Base-by-base conservation (phyloP, 192 early-diverging fungal genomes). In the Cetraspora pellucida region DNA sequence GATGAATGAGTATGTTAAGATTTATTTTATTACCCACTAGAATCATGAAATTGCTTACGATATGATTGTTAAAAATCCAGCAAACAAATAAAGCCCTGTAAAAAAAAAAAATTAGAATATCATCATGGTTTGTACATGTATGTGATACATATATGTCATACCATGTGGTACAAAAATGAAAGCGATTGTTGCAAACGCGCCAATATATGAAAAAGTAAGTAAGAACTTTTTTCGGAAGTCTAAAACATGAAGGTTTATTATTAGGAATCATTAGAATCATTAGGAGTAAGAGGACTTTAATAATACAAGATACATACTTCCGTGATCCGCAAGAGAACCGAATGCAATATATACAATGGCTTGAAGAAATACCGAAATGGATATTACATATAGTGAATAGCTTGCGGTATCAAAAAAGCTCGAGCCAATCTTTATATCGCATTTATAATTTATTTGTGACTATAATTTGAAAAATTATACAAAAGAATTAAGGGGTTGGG, bases 301-400 rank as follows among this genome's bases (percentile, higher is more conserved):
- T 25, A 10, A 21, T 60, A 13, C 3, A 3, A 25, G 0, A 14
- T 2, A 74, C 74, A 25, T 79, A 80, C 78, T 78, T 61, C 83
- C 81, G 44, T 85, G 81, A 61, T 87, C 86, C 54, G 84, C 86
- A 44, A 87, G 63, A 13, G 82, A 79, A 8, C 84, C 84, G 46
- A 85, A 63, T 60, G 78, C 75, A 55, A 85, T 84, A 75, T 81
- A 87, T 25, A 85, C 52, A 52, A 87, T 68, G 0, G 84, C 84
- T 65, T 87, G 81, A 58, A 87, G 45, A 13, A 82, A 71, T 16
- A 79, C 78, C 10, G 81, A 79, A 57, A 86, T 82, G 19, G 83
- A 78, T n/a, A 79, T 74, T 19, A 81, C 77, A 72, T 81, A 84
- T 10, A 84, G 50, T 25, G 85, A 78, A 43, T 80, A 82, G 23